Conservation (phyloP, 495 filamentous ascomycete species). For the Geopyxis carbonaria region DNA sequence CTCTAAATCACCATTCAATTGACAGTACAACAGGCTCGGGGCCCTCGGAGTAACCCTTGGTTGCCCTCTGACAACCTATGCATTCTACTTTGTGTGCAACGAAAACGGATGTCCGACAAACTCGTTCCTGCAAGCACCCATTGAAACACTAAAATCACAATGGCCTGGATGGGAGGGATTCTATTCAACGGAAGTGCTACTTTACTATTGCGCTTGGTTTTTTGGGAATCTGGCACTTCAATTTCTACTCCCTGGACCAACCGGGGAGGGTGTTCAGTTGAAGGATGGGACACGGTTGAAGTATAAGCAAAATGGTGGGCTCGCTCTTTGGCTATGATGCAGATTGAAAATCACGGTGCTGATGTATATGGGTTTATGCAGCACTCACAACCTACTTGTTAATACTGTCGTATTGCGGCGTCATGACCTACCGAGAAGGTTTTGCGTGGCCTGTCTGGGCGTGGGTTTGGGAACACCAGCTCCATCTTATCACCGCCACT, state of each 20-base stretch:
- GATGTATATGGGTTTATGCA: slow-evolving; percentile 5
- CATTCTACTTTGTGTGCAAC: slow-evolving; percentile 72
- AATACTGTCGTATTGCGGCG: slow-evolving; percentile 46
- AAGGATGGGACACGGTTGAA: slow-evolving; percentile 54
- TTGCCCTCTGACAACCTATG: slow-evolving; percentile 57
- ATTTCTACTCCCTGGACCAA: slow-evolving; percentile 58
- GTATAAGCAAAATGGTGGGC: slow-evolving; percentile 76
- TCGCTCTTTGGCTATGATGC: not conserved
- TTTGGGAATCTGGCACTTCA: slow-evolving; percentile 57
- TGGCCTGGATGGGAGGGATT: slow-evolving; percentile 36
- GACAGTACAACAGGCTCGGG: slow-evolving; percentile 42
- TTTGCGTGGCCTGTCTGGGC: slow-evolving; percentile 76
- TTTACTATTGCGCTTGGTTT: slow-evolving; percentile 62
- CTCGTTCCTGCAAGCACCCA: slow-evolving; percentile 59
- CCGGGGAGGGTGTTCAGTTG: slow-evolving; percentile 51
- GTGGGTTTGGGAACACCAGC: slow-evolving; percentile 79
- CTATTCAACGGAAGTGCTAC: slow-evolving; percentile 39
- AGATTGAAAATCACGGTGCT: slow-evolving; percentile 6
- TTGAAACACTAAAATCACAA: slow-evolving; percentile 47
- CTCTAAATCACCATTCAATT: slow-evolving; percentile 1
- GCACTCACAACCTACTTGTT: slow-evolving; percentile 62
- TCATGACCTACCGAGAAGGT: slow-evolving; percentile 54
- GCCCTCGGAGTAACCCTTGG: slow-evolving; percentile 57
- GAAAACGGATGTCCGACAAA: slow-evolving; percentile 85
- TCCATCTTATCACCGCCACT: slow-evolving; percentile 69